These are phyloP conservation scores for Pneumocystis wakefieldiae DNA, from an alignment of 1,139 yeast species.

Conservation along the genomic window DNA sequence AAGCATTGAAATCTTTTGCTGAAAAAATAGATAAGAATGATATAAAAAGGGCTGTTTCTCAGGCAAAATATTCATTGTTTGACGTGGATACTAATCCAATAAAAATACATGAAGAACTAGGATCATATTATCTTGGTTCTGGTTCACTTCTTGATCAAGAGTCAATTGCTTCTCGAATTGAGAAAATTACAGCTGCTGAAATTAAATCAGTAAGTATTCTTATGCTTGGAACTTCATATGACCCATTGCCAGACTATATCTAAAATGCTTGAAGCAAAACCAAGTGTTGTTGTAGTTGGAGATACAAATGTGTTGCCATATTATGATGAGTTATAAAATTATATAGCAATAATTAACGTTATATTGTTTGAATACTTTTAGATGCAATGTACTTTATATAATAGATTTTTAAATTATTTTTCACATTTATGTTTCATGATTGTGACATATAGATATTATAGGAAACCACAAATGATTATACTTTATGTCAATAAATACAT, in stretches of 20 bases:
- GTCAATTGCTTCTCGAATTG: slow-evolving; percentile 20
- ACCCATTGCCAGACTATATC: slow-evolving; percentile 27
- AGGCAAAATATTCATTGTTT: slow-evolving; percentile 28
- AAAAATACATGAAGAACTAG: slow-evolving; percentile 16
- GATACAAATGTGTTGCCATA: slow-evolving; percentile 75
- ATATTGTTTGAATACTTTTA: not conserved
- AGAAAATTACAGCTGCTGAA: slow-evolving; percentile 30
- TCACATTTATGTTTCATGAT: not conserved
- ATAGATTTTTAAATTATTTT: not conserved
- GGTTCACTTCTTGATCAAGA: slow-evolving; percentile 14
- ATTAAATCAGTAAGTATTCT: slow-evolving; percentile 24
- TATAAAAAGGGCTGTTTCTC: slow-evolving; percentile 33
- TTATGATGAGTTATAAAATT: slow-evolving; percentile 54
- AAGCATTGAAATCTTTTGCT: slow-evolving; percentile 15
- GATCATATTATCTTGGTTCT: slow-evolving; percentile 21
- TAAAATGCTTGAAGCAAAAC: slow-evolving; percentile 42
- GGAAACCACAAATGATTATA: slow-evolving; percentile 1
- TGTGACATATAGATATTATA: not conserved
- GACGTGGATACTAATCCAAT: slow-evolving; percentile 28
- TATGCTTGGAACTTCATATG: not conserved
- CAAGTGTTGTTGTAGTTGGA: slow-evolving; percentile 86
- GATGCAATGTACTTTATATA: not conserved
- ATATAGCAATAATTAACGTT: not conserved
- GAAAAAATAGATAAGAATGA: slow-evolving; percentile 23
- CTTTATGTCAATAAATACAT: not conserved